These are phyloP conservation scores for Helianthus tuberosus DNA, from an alignment of 129 eudicot species.

Conservation along the genomic window DNA sequence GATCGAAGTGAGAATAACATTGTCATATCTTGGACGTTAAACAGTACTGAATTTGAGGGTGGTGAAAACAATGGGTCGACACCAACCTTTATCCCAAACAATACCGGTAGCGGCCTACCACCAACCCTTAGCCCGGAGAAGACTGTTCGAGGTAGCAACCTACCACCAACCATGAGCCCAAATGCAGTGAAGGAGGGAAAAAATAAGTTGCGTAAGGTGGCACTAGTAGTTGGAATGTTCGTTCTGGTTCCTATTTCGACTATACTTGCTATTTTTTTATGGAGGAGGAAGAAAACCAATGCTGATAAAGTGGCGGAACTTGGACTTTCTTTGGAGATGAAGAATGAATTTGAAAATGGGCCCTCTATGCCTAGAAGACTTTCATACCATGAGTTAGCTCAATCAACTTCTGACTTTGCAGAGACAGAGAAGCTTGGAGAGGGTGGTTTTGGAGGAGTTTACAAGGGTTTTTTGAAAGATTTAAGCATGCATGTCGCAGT, in stretches of 20 bases:
- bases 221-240: slow-evolving; percentile 8
- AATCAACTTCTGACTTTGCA: slow-evolving; percentile 37
- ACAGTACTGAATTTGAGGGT: not conserved
- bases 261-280: slow-evolving; percentile 2
- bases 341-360: slow-evolving; percentile 37
- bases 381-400: slow-evolving; percentile 35
- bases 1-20: not conserved
- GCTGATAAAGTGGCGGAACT: not conserved
- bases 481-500: not conserved
- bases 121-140: no score
- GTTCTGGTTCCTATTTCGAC: not conserved
- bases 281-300: slow-evolving; percentile 8
- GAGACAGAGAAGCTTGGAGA: slow-evolving; percentile 11
- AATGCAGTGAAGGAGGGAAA: not conserved
- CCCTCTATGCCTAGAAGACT: slow-evolving; percentile 40
- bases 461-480: not conserved
- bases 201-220: slow-evolving; percentile 2
- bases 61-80: not conserved
- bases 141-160: no score
- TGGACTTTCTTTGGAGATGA: slow-evolving; percentile 8
- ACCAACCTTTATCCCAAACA: not conserved
- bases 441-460: not conserved
- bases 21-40: slow-evolving; percentile 25
- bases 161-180: no score
- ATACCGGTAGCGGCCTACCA: no score